Conservation (phyloP, 2,329 filamentous ascomycete species). For the Xylaria sp. region DNA sequence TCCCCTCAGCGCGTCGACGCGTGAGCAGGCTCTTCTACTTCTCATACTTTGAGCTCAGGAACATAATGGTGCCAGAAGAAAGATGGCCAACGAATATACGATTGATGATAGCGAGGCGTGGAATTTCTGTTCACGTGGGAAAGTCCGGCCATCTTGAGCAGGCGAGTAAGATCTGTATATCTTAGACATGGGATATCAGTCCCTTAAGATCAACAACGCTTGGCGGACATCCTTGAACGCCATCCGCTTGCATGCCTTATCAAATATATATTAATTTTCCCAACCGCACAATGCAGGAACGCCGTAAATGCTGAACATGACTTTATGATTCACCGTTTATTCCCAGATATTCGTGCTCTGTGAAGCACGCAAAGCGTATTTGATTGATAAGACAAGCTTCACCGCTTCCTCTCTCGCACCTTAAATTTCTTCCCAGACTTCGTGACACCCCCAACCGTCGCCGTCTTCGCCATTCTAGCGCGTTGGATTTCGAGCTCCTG, state of each 20-base stretch:
- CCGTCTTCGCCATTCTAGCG: constrained; percentile 73
- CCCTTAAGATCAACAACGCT: constrained; percentile 17
- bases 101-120: constrained; percentile 26
- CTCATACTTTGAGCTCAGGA: constrained; percentile 23
- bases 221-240: constrained; percentile 29
- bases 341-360: neutral
- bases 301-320: constrained; percentile 26
- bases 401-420: constrained; percentile 71
- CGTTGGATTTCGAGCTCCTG: constrained; percentile 67
- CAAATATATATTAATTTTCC: constrained; percentile 31
- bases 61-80: constrained; percentile 21
- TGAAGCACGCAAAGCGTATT: neutral
- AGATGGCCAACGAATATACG: constrained; percentile 21
- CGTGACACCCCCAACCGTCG: constrained; percentile 68
- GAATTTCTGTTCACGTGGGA: constrained; percentile 11
- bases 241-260: constrained; percentile 22
- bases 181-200: constrained; percentile 27
- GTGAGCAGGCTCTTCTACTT: constrained; percentile 16
- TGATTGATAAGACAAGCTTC: constrained; percentile 29
- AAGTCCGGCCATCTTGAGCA: constrained; percentile 18
- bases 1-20: constrained; percentile 11
- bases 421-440: constrained; percentile 72
- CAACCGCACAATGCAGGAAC: constrained; percentile 27
- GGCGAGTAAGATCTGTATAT: constrained; percentile 23
- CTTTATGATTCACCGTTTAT: neutral